These are phyloP conservation scores for Fusarium cicatricum DNA, from an alignment of 2,329 filamentous ascomycete species.

Conservation along the genomic window DNA sequence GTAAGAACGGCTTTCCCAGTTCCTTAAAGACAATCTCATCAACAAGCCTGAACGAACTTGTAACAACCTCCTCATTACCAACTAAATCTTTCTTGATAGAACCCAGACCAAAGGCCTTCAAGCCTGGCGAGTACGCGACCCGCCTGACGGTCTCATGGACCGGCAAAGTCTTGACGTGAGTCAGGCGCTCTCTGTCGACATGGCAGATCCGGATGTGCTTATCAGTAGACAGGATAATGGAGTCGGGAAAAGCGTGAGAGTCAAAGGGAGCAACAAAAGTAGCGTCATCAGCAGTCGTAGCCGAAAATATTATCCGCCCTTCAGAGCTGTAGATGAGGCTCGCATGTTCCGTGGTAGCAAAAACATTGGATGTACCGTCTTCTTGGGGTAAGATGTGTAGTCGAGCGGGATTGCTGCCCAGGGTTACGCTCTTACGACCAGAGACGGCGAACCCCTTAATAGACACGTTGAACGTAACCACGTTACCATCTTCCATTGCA, in stretches of 20 bases:
- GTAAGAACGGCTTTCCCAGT: slow-evolving; percentile 71
- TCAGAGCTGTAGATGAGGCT: slow-evolving; percentile 92
- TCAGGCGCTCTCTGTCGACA: slow-evolving; percentile 85
- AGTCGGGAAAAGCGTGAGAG: slow-evolving; percentile 78
- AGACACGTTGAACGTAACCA: slow-evolving; percentile 83
- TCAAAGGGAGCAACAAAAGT: slow-evolving; percentile 85
- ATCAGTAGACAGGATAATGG: slow-evolving; percentile 82
- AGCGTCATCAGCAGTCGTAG: slow-evolving; percentile 88
- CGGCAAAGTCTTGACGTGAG: slow-evolving; percentile 82
- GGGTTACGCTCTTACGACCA: slow-evolving; percentile 79
- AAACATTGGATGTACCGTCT: slow-evolving; percentile 77
- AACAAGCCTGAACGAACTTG: slow-evolving; percentile 85
- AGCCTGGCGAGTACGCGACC: slow-evolving; percentile 81
- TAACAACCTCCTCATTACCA: slow-evolving; percentile 76
- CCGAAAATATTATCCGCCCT: slow-evolving; percentile 88
- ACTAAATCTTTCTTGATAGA: slow-evolving; percentile 80
- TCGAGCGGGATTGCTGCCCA: slow-evolving; percentile 85
- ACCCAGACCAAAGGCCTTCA: slow-evolving; percentile 86
- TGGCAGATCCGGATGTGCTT: slow-evolving; percentile 79
- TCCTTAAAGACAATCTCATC: slow-evolving; percentile 89
- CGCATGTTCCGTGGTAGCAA: slow-evolving; percentile 93
- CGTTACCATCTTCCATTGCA: slow-evolving; percentile 90
- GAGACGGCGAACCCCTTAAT: slow-evolving; percentile 68
- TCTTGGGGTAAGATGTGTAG: slow-evolving; percentile 79
- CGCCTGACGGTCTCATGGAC: slow-evolving; percentile 85